Percentiles rank a stretch among this genome's conserved stretches.
Conservation (phyloP, 1,284 basidiomycete genomes). For the Sutorius eximius region DNA sequence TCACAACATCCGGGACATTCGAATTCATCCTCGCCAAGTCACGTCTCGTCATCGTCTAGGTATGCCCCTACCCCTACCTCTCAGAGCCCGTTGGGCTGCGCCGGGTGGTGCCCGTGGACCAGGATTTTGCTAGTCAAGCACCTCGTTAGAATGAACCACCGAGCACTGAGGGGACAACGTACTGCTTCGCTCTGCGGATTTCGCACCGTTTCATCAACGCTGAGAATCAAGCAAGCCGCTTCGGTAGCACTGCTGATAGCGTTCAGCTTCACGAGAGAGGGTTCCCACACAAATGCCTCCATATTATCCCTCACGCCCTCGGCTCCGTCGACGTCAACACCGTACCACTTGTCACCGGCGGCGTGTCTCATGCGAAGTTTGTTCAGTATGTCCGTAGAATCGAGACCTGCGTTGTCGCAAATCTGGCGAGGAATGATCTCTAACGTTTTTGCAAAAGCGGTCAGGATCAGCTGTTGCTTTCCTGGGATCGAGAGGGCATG, state of each 20-base stretch:
- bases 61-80: slow-evolving; percentile 80
- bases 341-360: slow-evolving; percentile 84
- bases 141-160: slow-evolving; percentile 11
- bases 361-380: slow-evolving; percentile 97
- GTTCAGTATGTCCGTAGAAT: slow-evolving; percentile 97
- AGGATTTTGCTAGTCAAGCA: slow-evolving; percentile 52
- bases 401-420: slow-evolving; percentile 97
- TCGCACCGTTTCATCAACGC: slow-evolving; percentile 92
- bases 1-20: slow-evolving; percentile 2
- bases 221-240: slow-evolving; percentile 93
- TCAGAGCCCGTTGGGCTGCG: slow-evolving; percentile 76
- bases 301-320: slow-evolving; percentile 95
- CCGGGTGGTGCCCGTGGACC: slow-evolving; percentile 86
- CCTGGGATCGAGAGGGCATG: slow-evolving; percentile 92
- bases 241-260: slow-evolving; percentile 94
- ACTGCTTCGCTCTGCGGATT: slow-evolving; percentile 92
- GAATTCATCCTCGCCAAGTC: slow-evolving; percentile 2
- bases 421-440: slow-evolving; percentile 98
- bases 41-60: slow-evolving; percentile 54
- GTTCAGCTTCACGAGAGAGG: slow-evolving; percentile 93
- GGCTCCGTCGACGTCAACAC: slow-evolving; percentile 90
- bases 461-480: slow-evolving; percentile 93
- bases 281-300: slow-evolving; percentile 98
- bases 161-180: slow-evolving; percentile 33
- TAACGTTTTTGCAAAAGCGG: slow-evolving; percentile 95